phyloP scores from a whole-genome alignment of 2,329 filamentous ascomycete genomes.

The Neurospora crassa region DNA sequence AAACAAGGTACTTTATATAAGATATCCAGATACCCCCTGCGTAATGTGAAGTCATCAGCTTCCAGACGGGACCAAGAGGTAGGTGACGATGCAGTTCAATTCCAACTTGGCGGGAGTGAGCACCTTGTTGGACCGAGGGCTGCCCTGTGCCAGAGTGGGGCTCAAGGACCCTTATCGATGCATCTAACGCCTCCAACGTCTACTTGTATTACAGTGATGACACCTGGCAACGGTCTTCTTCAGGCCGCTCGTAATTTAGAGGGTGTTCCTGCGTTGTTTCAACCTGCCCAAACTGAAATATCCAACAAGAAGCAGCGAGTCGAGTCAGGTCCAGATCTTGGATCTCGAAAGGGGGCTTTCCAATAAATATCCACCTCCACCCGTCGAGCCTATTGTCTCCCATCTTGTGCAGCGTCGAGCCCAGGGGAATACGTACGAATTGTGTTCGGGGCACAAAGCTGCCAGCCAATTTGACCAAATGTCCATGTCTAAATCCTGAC shows the following conservation, averaged over 20 bases:
- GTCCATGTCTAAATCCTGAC: not conserved
- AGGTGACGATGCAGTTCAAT: not conserved
- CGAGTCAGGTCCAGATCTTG: not conserved
- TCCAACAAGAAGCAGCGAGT: not conserved
- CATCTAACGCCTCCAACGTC: not conserved
- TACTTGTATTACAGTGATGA: not conserved
- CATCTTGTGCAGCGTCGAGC: not conserved
- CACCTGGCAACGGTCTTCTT: not conserved
- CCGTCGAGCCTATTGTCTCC: not conserved
- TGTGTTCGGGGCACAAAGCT: not conserved
- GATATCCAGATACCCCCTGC: not conserved
- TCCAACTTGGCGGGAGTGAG: not conserved
- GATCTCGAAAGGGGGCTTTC: not conserved
- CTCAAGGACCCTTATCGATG: not conserved
- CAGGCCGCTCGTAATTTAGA: not conserved
- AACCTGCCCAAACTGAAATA: not conserved
- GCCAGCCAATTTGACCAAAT: not conserved
- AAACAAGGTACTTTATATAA: not conserved
- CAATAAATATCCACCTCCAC: not conserved
- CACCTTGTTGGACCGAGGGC: not conserved
- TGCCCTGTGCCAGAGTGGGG: not conserved
- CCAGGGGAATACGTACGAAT: not conserved
- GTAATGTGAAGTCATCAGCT: not conserved
- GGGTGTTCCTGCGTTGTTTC: not conserved
- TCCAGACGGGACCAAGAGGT: not conserved